A percentile compares a stretch with the other conserved stretches of the same genome.
phyloP scores from a whole-genome alignment of 2,329 filamentous ascomycete species.

The Trichoderma endophyticum region DNA sequence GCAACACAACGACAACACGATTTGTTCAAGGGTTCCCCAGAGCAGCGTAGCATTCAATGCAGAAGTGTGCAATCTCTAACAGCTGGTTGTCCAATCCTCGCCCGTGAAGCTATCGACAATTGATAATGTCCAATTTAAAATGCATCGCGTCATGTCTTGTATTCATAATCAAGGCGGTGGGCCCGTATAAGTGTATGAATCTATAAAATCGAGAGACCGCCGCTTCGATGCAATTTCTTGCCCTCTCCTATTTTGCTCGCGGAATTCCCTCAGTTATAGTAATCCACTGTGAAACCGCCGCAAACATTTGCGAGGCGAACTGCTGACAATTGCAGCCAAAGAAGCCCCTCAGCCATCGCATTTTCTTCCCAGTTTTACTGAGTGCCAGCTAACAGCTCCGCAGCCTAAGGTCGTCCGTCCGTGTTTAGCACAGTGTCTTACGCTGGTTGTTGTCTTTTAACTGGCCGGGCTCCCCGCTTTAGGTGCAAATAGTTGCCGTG shows the following conservation, averaged over 20 bases:
- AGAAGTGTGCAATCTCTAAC: background rate
- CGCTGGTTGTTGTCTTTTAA: background rate
- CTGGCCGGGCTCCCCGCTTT: background rate
- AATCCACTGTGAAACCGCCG: background rate
- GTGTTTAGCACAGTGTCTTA: background rate
- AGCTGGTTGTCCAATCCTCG: background rate
- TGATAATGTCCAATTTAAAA: background rate
- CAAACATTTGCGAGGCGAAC: background rate
- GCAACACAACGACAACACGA: background rate
- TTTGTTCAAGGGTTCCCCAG: background rate
- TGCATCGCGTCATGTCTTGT: background rate
- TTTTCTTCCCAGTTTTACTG: background rate
- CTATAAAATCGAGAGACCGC: background rate
- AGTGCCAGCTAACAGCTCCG: background rate
- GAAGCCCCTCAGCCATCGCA: background rate
- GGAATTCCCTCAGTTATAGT: background rate
- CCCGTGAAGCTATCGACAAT: background rate
- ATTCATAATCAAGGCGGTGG: background rate
- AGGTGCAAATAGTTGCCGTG: conserved; percentile 6
- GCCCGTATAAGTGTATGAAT: too few relatives aligned
- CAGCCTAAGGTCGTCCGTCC: background rate
- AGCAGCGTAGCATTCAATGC: background rate
- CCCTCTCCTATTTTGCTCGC: background rate
- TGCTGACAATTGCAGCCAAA: background rate
- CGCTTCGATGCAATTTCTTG: background rate